Conservation (phyloP, 2,329 filamentous ascomycete genomes). For the Pseudofabraea citricarpa region DNA sequence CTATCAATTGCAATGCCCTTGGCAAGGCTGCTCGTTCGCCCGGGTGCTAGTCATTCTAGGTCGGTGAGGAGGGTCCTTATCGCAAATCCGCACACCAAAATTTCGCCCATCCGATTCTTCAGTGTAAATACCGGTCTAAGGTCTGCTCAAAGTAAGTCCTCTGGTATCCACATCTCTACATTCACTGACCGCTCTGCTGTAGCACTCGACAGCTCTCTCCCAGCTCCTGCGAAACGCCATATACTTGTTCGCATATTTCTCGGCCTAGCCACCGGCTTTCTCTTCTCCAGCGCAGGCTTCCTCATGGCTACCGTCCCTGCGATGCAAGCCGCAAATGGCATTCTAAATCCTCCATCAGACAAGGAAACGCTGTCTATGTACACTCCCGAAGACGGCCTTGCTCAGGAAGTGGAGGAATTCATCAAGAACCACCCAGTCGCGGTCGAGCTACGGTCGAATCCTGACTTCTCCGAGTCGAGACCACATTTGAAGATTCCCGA, state of each 20-base stretch:
- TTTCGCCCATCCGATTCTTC: background rate
- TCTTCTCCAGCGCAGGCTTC: conserved; percentile 48
- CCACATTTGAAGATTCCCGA: conserved; percentile 84
- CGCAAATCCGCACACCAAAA: background rate
- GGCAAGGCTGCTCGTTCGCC: background rate
- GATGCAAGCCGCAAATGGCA: conserved; percentile 40
- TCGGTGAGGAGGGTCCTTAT: background rate
- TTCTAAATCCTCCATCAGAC: conserved; percentile 57
- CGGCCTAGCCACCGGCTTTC: conserved; percentile 40
- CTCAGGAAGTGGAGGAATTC: conserved; percentile 60
- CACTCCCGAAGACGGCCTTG: conserved; percentile 46
- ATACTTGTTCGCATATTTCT: conserved; percentile 40
- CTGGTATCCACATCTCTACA: no score
- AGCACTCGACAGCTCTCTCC: no score
- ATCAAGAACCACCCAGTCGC: conserved; percentile 76
- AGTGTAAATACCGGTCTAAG: background rate
- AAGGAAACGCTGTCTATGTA: conserved; percentile 69
- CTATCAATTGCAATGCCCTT: background rate
- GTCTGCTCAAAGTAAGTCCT: background rate
- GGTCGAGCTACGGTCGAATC: conserved; percentile 59
- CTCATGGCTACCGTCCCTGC: conserved; percentile 51
- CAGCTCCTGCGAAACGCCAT: conserved; percentile 27
- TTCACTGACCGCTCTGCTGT: no score
- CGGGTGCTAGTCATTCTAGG: background rate
- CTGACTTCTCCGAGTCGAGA: conserved; percentile 68